A percentile compares a stretch with the other conserved stretches of the same genome.
Conservation (phyloP, 2,329 filamentous ascomycete genomes). For the Xylariomycetidae sp. region DNA sequence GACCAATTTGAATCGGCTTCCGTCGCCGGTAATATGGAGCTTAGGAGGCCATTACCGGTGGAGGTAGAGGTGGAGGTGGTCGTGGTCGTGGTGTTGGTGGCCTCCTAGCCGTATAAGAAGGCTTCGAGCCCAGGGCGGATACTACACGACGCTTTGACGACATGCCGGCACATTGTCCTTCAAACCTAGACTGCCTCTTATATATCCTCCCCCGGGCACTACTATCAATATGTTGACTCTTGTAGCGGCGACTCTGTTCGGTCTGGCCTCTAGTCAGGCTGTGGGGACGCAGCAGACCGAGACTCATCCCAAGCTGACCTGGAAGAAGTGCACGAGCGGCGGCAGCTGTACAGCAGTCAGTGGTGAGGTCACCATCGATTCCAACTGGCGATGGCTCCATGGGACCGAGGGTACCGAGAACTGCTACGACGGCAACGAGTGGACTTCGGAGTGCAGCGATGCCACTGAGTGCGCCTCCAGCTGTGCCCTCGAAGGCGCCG, state of each 20-base stretch:
- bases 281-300: conserved; percentile 37
- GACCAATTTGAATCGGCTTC: conserved; percentile 16
- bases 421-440: conserved; percentile 44
- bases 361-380: conserved; percentile 44
- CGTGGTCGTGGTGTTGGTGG: too few species aligned
- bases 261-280: conserved; percentile 36
- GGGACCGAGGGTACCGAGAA: conserved; percentile 36
- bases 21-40: too few species aligned
- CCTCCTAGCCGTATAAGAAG: too few species aligned
- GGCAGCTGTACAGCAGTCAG: conserved; percentile 39
- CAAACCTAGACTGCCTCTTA: too few species aligned
- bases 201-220: too few species aligned
- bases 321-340: conserved; percentile 40
- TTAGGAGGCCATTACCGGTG: too few species aligned
- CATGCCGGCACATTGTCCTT: conserved; percentile 6
- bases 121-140: too few species aligned
- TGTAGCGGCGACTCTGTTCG: conserved; percentile 30
- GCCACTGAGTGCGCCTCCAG: conserved; percentile 37
- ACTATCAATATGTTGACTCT: conserved; percentile 25
- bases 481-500: conserved; percentile 42
- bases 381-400: conserved; percentile 52
- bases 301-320: conserved; percentile 42
- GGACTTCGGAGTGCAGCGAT: conserved; percentile 31
- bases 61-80: too few species aligned
- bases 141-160: conserved; percentile 19